Evolutionary conservation across 2,329 filamentous ascomycete genomes (phyloP), one percentile per base, ranked within the genome.

Genomic region (Hypoxylon sp.): DNA sequence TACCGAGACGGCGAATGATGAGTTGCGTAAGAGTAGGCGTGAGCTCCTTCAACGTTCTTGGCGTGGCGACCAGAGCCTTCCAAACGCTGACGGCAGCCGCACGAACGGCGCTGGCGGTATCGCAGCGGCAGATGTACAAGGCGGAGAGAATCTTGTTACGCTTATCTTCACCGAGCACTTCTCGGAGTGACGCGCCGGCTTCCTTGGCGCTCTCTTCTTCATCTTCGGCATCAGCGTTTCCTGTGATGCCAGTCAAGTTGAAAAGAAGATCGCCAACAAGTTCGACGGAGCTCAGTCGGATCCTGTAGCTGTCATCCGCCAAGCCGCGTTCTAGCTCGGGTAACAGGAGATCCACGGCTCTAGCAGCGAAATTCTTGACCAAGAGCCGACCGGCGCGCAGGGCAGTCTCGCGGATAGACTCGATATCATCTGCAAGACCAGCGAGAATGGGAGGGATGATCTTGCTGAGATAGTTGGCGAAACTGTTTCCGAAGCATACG

Each of bases 401-500:
- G 23, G 95, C 90, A n/a, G 92, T 97, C 65, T 99, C 94, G 50
- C 94, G 88, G 65, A 99, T 99, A 1, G 92, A 92, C 70, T 99
- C 94, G 43, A 97, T 79, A 65, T 99, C 94, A 69, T 99, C 94
- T 23, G 94, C 95, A 70, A 99, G 80, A 64, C 95, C 95, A 59
- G 91, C 86, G 58, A 99, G 80, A 65, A 99, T 97, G 13, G 94
- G 89, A 12, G 94, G 95, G 63, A 99, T 96, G 65, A 99, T 96
- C 69, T 87, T 91, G 73, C 87, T 90, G 55, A 99, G 87, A 68
- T 99, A 99, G 68, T 91, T 91, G 63, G 94, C 89, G 67, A 99
- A 99, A 71, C 92, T 96, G 80, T 99, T 99, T 66, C 94, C 94
- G 66, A 99, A 99, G 75, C 94, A 99, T 43, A 96, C 94, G 8